Evolutionary conservation across 345 rosid species (phyloP).

Genomic region (Salix exigua): DNA sequence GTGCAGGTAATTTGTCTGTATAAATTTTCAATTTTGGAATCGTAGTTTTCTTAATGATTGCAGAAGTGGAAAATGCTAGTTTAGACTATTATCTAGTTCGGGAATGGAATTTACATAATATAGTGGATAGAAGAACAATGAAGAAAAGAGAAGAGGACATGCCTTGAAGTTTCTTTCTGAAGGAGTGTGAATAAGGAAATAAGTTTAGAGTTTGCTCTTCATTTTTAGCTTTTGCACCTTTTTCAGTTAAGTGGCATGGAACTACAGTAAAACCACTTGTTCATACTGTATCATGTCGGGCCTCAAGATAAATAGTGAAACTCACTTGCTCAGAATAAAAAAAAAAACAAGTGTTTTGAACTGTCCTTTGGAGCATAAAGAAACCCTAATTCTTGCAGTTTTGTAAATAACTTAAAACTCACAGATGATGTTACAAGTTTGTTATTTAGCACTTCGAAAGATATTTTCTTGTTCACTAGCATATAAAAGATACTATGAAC

Average conservation of each 20-base stretch:
- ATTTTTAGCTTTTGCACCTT: not conserved
- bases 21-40: not conserved
- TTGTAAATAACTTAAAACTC: not conserved
- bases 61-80: not conserved
- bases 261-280: not conserved
- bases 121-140: not conserved
- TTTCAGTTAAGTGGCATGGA: not conserved
- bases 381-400: not conserved
- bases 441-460: not conserved
- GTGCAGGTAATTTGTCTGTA: constrained; percentile 61
- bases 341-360: not conserved
- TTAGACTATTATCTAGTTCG: not conserved
- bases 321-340: not conserved
- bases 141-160: not conserved
- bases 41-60: not conserved
- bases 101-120: not conserved
- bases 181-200: not conserved
- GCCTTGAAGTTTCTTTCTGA: not conserved
- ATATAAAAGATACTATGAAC: not conserved
- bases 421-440: not conserved
- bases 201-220: not conserved
- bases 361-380: not conserved
- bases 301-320: not conserved
- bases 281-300: not conserved
- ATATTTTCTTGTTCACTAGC: not conserved